These are phyloP conservation scores for Emiliania huxleyi DNA, from an alignment of 78 protist species.

Conservation along the genomic window DNA sequence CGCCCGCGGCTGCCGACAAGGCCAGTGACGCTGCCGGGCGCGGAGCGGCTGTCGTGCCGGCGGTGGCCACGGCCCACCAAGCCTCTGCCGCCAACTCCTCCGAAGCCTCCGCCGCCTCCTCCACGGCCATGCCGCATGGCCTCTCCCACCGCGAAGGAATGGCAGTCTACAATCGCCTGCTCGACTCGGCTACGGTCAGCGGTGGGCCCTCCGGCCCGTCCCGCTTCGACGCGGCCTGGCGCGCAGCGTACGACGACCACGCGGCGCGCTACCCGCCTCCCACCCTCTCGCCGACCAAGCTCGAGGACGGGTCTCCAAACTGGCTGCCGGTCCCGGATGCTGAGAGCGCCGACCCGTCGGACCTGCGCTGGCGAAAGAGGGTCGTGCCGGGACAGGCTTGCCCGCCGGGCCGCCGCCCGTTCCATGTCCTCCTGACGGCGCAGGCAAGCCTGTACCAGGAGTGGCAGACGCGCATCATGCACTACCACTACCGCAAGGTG, in stretches of 20 bases:
- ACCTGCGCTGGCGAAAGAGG: not conserved
- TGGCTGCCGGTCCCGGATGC: not conserved
- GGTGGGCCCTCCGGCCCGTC: not conserved
- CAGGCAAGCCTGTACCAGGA: not conserved
- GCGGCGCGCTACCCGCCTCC: not conserved
- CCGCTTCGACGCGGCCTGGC: not conserved
- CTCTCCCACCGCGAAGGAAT: not conserved
- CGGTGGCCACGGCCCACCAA: not conserved
- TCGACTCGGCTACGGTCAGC: not conserved
- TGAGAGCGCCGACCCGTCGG: not conserved
- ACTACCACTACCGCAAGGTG: not conserved
- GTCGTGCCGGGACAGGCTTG: not conserved
- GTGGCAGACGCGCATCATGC: constrained; percentile 1
- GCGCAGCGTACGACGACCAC: not conserved
- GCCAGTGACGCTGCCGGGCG: not conserved
- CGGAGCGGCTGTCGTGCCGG: not conserved
- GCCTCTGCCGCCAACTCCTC: too few relatives aligned
- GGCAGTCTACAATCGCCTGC: not conserved
- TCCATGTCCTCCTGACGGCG: not conserved
- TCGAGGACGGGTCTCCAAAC: not conserved
- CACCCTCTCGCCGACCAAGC: not conserved
- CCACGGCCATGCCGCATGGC: too few relatives aligned
- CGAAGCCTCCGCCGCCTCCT: too few relatives aligned
- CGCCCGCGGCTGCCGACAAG: too few relatives aligned
- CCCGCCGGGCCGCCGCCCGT: not conserved